phyloP scores from a whole-genome alignment of 352 stramenopile species.

The Phytopythium mirpurense region DNA sequence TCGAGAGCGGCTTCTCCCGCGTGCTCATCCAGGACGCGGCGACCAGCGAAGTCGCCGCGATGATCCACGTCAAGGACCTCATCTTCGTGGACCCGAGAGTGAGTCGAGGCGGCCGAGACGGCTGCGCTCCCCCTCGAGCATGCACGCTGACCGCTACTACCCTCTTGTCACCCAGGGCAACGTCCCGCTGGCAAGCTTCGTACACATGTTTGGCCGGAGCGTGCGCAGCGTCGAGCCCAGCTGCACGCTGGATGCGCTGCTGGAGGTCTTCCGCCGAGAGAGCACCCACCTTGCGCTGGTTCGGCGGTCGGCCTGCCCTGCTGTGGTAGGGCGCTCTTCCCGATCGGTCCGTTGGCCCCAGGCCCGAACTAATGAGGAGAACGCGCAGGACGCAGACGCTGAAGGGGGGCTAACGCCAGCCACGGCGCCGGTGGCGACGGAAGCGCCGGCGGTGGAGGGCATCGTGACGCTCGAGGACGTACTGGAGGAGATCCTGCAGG shows the following conservation, averaged over 20 bases:
- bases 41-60: slow-evolving; percentile 92
- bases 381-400: background rate
- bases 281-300: slow-evolving; percentile 94
- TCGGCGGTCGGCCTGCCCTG: slow-evolving; percentile 57
- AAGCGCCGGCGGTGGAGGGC: slow-evolving; percentile 72
- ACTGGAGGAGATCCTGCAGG: slow-evolving; percentile 95
- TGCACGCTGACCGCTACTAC: slow-evolving; percentile 15
- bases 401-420: background rate
- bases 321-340: background rate
- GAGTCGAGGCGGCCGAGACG: slow-evolving; percentile 8
- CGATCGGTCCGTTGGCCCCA: background rate
- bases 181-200: slow-evolving; percentile 56
- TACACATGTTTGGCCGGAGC: slow-evolving; percentile 59
- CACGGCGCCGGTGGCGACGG: background rate
- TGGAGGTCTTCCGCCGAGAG: slow-evolving; percentile 93
- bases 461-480: slow-evolving; percentile 99
- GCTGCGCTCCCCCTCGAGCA: too few relatives aligned
- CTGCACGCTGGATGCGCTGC: slow-evolving; percentile 89
- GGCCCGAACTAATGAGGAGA: background rate
- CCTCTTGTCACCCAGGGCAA: slow-evolving; percentile 39
- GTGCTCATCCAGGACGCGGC: slow-evolving; percentile 89
- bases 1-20: slow-evolving; percentile 93
- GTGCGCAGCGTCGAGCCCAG: slow-evolving; percentile 84
- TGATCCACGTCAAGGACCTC: slow-evolving; percentile 98
- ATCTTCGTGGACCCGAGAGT: slow-evolving; percentile 98